These are phyloP conservation scores for Penicillium freii DNA, from an alignment of 2,329 filamentous ascomycete species.

Conservation along the genomic window DNA sequence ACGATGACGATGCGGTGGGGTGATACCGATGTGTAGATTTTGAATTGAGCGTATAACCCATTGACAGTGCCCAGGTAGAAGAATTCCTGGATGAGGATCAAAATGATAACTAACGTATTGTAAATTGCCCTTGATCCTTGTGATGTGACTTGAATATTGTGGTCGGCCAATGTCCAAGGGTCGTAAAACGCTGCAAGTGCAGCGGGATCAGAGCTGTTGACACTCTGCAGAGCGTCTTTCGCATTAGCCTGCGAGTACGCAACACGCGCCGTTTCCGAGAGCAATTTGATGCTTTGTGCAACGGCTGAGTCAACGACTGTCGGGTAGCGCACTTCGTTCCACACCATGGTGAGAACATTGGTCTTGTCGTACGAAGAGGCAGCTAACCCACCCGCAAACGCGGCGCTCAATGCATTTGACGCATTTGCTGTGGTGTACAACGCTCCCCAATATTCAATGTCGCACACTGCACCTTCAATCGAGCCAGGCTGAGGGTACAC, in stretches of 20 bases:
- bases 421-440: constrained; percentile 37
- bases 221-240: constrained; percentile 26
- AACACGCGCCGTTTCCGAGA: constrained; percentile 35
- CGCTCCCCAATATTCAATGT: constrained; percentile 39
- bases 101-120: constrained; percentile 47
- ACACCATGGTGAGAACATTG: constrained; percentile 43
- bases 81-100: constrained; percentile 51
- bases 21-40: constrained; percentile 36
- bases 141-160: constrained; percentile 43
- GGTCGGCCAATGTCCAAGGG: constrained; percentile 38
- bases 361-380: constrained; percentile 37
- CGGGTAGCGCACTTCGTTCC: constrained; percentile 49
- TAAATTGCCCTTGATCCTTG: constrained; percentile 47
- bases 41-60: constrained; percentile 41
- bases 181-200: constrained; percentile 39
- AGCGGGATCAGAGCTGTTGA: constrained; percentile 27
- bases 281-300: constrained; percentile 29
- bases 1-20: constrained; percentile 33
- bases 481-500: constrained; percentile 21
- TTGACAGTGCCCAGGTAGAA: constrained; percentile 50
- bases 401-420: constrained; percentile 37
- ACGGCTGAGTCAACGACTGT: constrained; percentile 39
- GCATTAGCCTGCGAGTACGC: constrained; percentile 38
- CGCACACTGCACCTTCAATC: constrained; percentile 32
- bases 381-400: constrained; percentile 35